Evolutionary conservation across 805 yeast genomes (phyloP).

Genomic region (Pichia phayaonensis): DNA sequence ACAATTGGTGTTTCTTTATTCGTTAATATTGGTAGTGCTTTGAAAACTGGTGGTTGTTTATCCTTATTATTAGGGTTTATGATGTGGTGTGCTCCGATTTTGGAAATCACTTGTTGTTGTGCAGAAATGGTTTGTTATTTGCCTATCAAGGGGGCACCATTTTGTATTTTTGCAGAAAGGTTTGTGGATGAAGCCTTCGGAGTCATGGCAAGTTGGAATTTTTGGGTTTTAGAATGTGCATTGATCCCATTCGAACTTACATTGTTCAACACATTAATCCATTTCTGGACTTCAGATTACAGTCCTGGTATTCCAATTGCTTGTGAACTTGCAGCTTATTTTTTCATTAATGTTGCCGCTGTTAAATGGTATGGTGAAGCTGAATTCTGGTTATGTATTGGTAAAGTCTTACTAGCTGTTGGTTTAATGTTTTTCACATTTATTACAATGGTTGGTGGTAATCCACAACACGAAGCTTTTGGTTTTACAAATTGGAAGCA

Average conservation of each 20-base stretch:
- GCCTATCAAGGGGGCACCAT: constrained; percentile 38
- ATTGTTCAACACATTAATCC: constrained; percentile 46
- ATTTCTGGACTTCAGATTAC: constrained; percentile 43
- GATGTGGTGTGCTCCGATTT: constrained; percentile 37
- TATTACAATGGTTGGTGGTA: constrained; percentile 50
- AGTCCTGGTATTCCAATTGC: constrained; percentile 40
- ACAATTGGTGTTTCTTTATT: constrained; percentile 40
- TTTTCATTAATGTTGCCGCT: constrained; percentile 37
- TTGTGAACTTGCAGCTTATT: constrained; percentile 35
- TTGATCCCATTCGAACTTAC: constrained; percentile 44
- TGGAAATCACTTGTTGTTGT: constrained; percentile 33
- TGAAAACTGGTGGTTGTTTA: constrained; percentile 35
- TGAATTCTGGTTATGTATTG: constrained; percentile 40
- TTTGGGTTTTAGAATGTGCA: constrained; percentile 40
- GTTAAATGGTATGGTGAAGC: constrained; percentile 45
- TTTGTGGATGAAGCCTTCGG: constrained; percentile 40
- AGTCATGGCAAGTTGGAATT: constrained; percentile 39
- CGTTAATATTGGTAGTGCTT: constrained; percentile 35
- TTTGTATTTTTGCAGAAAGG: constrained; percentile 38
- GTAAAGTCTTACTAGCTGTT: constrained; percentile 39
- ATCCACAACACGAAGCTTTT: constrained; percentile 42
- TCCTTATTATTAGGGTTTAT: constrained; percentile 32
- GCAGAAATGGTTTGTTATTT: constrained; percentile 40
- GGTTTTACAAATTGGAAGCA: constrained; percentile 46
- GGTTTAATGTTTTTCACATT: constrained; percentile 44